phyloP scores from a whole-genome alignment of 441 rosid species.

The Populus hybrid region DNA sequence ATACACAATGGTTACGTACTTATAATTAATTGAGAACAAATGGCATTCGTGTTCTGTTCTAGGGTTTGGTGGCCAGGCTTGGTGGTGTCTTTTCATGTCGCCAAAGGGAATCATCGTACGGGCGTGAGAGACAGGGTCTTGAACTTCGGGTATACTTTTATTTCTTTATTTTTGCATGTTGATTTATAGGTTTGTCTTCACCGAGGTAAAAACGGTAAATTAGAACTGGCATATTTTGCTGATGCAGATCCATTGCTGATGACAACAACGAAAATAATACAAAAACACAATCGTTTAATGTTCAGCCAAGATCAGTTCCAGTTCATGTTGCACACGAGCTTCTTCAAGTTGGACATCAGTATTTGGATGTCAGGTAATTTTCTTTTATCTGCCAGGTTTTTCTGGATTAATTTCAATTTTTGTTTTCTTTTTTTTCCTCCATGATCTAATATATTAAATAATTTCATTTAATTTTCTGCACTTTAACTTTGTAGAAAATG shows the following conservation, averaged over 20 bases:
- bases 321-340: conserved; percentile 26
- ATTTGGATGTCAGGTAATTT: conserved; percentile 36
- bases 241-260: conserved; percentile 13
- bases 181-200: neutral
- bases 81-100: neutral
- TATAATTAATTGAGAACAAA: neutral
- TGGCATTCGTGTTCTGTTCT: neutral
- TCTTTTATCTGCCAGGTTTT: neutral
- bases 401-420: neutral
- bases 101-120: neutral
- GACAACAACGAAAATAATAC: neutral
- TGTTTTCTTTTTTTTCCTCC: no score
- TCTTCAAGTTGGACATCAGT: conserved; percentile 29
- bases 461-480: neutral
- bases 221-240: neutral
- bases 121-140: neutral
- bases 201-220: neutral
- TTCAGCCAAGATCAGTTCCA: conserved; percentile 16
- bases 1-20: neutral
- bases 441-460: neutral
- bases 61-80: neutral
- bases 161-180: neutral
- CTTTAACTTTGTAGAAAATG: neutral
- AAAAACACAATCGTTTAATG: neutral
- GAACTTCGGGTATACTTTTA: neutral